Evolutionary conservation across 176 grass and related monocot genomes (phyloP).

Genomic region (Carex scoparia): DNA sequence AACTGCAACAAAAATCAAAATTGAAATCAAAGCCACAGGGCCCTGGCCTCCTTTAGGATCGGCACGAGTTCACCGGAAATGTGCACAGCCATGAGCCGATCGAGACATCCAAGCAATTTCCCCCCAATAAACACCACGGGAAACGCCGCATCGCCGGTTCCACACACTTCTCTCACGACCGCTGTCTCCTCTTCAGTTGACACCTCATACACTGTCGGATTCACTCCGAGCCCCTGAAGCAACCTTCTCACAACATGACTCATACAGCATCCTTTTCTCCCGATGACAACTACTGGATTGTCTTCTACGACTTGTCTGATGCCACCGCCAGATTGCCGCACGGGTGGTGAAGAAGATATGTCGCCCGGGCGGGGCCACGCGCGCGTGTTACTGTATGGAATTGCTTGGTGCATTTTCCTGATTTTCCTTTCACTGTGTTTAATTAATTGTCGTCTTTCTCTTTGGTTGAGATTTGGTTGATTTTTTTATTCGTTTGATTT

Average conservation of each 20-base stretch:
- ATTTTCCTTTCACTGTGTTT: neutral
- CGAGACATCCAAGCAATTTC: conserved; percentile 58
- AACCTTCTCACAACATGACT: conserved; percentile 78
- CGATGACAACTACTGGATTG: conserved; percentile 71
- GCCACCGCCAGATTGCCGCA: neutral
- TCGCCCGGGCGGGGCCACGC: conserved; percentile 30
- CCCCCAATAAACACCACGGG: conserved; percentile 89
- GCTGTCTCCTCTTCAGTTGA: conserved; percentile 37
- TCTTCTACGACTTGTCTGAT: conserved; percentile 54
- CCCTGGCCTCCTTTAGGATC: conserved; percentile 81
- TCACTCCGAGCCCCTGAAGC: conserved; percentile 83
- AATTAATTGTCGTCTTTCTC: neutral
- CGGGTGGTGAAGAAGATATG: neutral
- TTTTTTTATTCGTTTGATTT: neutral
- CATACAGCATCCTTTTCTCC: conserved; percentile 70
- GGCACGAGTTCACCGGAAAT: conserved; percentile 95
- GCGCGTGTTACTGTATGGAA: conserved; percentile 51
- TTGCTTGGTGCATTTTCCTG: conserved; percentile 64
- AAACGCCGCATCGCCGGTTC: conserved; percentile 15
- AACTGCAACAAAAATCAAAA: neutral
- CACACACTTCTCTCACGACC: conserved; percentile 31
- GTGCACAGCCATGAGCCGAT: conserved; percentile 87
- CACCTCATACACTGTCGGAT: conserved; percentile 74
- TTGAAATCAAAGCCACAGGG: conserved; percentile 64
- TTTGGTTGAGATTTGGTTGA: neutral